Base-by-base conservation (phyloP, 345 rosid genomes). In the Heritiera fomes region DNA sequence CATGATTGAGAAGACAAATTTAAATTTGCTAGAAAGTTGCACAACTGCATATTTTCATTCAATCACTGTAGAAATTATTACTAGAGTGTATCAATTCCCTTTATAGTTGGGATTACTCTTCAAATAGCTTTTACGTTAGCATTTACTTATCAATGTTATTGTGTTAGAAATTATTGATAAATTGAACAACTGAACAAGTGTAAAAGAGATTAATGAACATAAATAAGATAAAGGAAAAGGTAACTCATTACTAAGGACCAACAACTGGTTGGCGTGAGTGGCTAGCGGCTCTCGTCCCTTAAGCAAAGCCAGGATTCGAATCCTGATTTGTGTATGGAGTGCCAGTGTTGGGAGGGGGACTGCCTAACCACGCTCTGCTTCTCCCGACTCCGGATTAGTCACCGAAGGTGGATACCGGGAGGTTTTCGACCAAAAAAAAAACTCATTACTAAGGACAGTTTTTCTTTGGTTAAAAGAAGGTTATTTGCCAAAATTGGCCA, bases 121-220 rank as follows among this genome's bases (percentile, higher is more conserved):
- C 62, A 4, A 52, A 34, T 72, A 52, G 52, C 30, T 38, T 72
- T 72, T 34, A 15, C 46, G 53, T 50, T 52, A 17, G 75, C 45
- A 38, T 32, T 50, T 71, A 18, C 11, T 46, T 69, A 66, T 66
- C 30, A 69, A 69, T 46, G 17, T 2, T 46, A 46, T 46, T 23
- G 11, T 23, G 46, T 52, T 13, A 28, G 45, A 49, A 71, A 71
- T 49, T 71, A 50, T 71, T 71, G 6, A 71, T 71, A 71, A 71
- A 53, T 50, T 13, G 60, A 50, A 32, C 2, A 52, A 52, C 15
- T 8, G 46, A 17, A 32, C 4, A 30, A 71, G 23, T 32, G 32
- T 69, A 47, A 47, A 46, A 23, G 56, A 47, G 56, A 46, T 46
- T 10, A 23, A 46, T 46, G 28, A 46, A 68, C 30, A 11, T n/a